Evolutionary conservation across 2,329 filamentous ascomycete species (phyloP), one percentile per base, ranked within the genome.

Genomic region (Sporothrix luriei): DNA sequence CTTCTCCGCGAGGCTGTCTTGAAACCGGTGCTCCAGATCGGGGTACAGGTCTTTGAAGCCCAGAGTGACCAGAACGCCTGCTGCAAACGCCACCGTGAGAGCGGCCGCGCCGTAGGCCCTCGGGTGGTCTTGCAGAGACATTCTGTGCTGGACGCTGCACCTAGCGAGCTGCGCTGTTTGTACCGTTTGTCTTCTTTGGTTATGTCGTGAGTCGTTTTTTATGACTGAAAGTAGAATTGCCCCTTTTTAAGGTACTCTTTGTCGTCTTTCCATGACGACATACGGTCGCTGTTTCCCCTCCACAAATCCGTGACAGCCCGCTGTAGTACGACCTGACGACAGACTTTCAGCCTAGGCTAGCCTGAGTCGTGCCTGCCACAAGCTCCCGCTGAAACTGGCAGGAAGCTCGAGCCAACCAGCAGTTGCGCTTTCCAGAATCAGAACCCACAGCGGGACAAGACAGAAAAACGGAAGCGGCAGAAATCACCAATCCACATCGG

Each of bases 1-100:
- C 51, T 67, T 72, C 69, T 61, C 66, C 43, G 13, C 68, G 66
- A 57, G 48, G 72, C 77, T 77, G 73, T 80, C 80, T 72, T 79
- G 74, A 75, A 88, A 91, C 24, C 87, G 84, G 26, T 83, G 80
- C 77, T 93, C 89, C 61, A 93, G 83, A 74, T 92, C 90, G 0
- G 91, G 89, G 75, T 93, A 94, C 49, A 94, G 79, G 77, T 94
- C 91, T 79, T 93, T 93, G 81, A 92, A 88, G 70, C 90, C 90
- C 2, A 95, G 80, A 0, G 92, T 93, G 69, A 94, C 79, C 66
- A 93, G 81, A 68, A 93, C 84, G 55, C 94, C 93, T 11, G 91
- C 85, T n/a, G 90, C 78, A 75, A 97, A 97, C 76, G 91, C 91
- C 24, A 88, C 81, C 69, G 87, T 84, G 54, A 93, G 78, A 72